Conservation (phyloP, 768 basidiomycete species). For the Xanthoconium purpureum region DNA sequence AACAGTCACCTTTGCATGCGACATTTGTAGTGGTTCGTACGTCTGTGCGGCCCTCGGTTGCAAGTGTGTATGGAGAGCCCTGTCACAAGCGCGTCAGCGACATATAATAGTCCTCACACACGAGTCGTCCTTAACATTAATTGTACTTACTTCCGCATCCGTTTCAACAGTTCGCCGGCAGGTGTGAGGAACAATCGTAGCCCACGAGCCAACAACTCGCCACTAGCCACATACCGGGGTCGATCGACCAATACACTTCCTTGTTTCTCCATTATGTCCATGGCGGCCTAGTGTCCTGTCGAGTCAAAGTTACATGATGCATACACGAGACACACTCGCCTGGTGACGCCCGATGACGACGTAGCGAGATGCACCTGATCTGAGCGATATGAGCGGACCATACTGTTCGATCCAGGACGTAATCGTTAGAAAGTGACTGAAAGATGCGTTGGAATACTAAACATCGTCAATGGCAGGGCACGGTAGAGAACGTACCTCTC, state of each 20-base stretch:
- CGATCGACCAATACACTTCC: slow-evolving; percentile 47
- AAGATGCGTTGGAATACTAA: not conserved
- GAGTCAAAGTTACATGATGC: not conserved
- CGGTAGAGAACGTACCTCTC: slow-evolving; percentile 4
- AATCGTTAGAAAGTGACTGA: slow-evolving; percentile 23
- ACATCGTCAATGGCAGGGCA: not conserved
- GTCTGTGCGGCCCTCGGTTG: slow-evolving; percentile 44
- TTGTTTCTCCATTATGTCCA: slow-evolving; percentile 61
- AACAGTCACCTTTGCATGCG: slow-evolving; percentile 20
- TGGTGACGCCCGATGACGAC: slow-evolving; percentile 21
- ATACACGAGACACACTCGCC: not conserved
- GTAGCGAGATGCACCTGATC: slow-evolving; percentile 37
- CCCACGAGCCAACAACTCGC: slow-evolving; percentile 51
- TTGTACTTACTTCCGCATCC: slow-evolving; percentile 45
- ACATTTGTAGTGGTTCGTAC: slow-evolving; percentile 44
- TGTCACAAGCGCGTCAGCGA: slow-evolving; percentile 10
- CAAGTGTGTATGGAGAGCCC: slow-evolving; percentile 53
- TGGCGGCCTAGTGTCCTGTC: slow-evolving; percentile 40
- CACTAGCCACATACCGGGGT: slow-evolving; percentile 44
- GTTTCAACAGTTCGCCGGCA: slow-evolving; percentile 50
- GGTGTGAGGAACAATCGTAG: slow-evolving; percentile 49
- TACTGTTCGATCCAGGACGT: slow-evolving; percentile 55
- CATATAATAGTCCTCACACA: not conserved
- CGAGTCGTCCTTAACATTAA: no score
- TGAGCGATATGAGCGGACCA: slow-evolving; percentile 54